These are phyloP conservation scores for Leccinum solheimii DNA, from an alignment of 1,284 basidiomycete species.

Conservation along the genomic window DNA sequence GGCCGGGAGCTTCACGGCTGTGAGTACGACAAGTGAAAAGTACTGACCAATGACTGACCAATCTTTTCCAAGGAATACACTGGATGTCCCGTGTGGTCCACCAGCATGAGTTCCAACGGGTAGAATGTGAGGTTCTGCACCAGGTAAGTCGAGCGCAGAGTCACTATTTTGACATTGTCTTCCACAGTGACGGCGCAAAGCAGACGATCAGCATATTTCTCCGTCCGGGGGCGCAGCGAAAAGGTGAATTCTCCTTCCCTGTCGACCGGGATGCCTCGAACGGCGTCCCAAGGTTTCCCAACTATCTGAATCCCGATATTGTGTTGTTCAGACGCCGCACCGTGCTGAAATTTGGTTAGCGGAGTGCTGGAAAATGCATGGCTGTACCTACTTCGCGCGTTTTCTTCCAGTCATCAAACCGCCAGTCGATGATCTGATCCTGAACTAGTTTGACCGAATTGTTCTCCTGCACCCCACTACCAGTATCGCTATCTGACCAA, in stretches of 20 bases:
- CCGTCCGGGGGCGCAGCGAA: constrained; percentile 76
- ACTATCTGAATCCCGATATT: constrained; percentile 83
- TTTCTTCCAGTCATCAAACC: constrained; percentile 96
- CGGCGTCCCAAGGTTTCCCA: constrained; percentile 88
- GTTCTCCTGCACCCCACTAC: constrained; percentile 45
- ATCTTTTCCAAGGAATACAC: constrained; percentile 85
- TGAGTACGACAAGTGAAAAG: constrained; percentile 6
- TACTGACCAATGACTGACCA: constrained; percentile 43
- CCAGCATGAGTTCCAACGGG: constrained; percentile 89
- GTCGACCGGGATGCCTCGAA: constrained; percentile 90
- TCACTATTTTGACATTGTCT: constrained; percentile 95
- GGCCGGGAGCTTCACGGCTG: constrained; percentile 65
- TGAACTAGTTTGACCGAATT: constrained; percentile 62
- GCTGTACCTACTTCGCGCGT: constrained; percentile 77
- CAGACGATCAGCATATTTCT: constrained; percentile 79
- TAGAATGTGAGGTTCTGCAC: constrained; percentile 93
- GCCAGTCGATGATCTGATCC: constrained; percentile 87
- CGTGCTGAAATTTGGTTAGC: constrained; percentile 56
- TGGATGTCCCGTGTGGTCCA: constrained; percentile 85
- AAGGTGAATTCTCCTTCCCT: constrained; percentile 93
- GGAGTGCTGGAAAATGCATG: not conserved
- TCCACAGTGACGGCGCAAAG: constrained; percentile 90
- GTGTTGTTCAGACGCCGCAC: constrained; percentile 78
- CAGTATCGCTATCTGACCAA: constrained; percentile 76
- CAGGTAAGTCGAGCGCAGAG: constrained; percentile 91